Conservation (phyloP, 108 stramenopile species). For the Conticribra weissflogii region DNA sequence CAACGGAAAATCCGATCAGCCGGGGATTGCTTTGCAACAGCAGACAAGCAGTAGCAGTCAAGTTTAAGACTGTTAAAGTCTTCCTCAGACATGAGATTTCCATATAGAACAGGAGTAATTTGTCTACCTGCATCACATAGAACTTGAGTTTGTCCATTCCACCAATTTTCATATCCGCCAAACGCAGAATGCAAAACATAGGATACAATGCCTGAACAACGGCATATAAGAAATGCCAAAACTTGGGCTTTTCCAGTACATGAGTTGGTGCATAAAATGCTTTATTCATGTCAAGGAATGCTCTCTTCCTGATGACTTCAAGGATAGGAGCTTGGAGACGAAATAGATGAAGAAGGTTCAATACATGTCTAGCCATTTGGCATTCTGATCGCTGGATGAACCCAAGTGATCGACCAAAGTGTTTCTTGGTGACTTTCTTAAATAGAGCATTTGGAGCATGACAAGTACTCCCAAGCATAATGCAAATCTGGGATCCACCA, state of each 20-base stretch:
- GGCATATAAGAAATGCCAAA: neutral
- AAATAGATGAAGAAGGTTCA: neutral
- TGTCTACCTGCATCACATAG: constrained; percentile 4
- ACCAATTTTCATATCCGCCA: constrained; percentile 1
- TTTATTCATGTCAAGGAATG: constrained; percentile 7
- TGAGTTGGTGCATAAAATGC: neutral
- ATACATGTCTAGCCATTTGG: constrained; percentile 1
- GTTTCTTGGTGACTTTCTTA: neutral
- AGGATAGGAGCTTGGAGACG: neutral
- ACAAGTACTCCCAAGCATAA: neutral
- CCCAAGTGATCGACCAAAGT: constrained; percentile 1
- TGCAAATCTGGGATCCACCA: neutral
- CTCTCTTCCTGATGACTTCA: constrained; percentile 8
- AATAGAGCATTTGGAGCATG: constrained; percentile 10
- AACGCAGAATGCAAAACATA: neutral
- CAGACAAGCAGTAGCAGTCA: no score
- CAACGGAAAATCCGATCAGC: no score
- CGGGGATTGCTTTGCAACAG: no score
- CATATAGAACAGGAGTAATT: constrained; percentile 1
- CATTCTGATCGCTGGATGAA: constrained; percentile 8
- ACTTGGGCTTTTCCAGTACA: neutral
- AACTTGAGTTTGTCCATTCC: constrained; percentile 1
- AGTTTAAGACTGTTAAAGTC: no score
- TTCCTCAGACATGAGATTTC: no score
- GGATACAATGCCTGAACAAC: constrained; percentile 3